Evolutionary conservation across 108 stramenopile genomes (phyloP), one percentile per base, ranked within the genome.

Genomic region (Craspedostauros australis): DNA sequence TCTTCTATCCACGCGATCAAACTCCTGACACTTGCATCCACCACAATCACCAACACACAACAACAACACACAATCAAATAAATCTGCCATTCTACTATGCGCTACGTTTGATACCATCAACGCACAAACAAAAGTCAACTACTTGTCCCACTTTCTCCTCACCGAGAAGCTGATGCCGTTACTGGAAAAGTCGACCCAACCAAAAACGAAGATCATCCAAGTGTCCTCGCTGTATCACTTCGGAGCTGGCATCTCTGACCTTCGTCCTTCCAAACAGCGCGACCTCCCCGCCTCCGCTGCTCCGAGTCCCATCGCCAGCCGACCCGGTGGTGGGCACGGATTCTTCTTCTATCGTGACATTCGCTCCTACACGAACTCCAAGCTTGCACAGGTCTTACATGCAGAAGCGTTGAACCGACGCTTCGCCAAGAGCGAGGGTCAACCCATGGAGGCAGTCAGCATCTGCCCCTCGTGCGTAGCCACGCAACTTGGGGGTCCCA

Each of bases 401-500:
- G 54, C 62, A 5, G 43, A 69, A 30, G 32, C 60, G 2, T 38
- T 74, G 27, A 19, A 39, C 15, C 24, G 51, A 4, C 3, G 51
- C 16, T 31, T 38, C 25, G 24, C 49, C 6, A 40, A 48, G 23
- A 12, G 8, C 14, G 40, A 31, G 19, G 15, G 20, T 4, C 9
- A 54, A 18, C 2, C 22, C 20, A 42, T 71, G 11, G 64, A 41
- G 9, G 46, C 56, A 32, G 70, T 72, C 5, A 57, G 49, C 32
- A 47, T 70, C 12, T 82, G 81, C 68, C 81, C 81, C 19, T 33
- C 44, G 8, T 75, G 76, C 73, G 81, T 78, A 24, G 81, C 54
- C 34, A 78, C 81, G 20, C 51, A 82, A 20, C 70, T 82, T 34
- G 53, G 34, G 3, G 54, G 64, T 24, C 18, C 39, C 18, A 23